These are phyloP conservation scores for Isoetes engelmannii DNA, from an alignment of 83 land plant species.

Conservation along the genomic window DNA sequence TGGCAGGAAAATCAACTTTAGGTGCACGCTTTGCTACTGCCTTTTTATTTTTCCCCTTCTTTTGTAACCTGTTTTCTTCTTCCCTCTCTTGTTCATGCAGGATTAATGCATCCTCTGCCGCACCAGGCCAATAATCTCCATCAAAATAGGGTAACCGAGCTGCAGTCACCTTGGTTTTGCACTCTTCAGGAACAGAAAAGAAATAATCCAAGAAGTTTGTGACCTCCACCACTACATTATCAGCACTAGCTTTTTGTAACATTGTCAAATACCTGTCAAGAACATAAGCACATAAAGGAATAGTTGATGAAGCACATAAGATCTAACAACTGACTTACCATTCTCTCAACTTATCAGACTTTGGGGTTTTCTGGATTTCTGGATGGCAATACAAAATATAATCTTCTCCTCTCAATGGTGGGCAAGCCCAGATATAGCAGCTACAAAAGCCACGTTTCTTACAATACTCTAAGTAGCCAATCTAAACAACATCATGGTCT, in stretches of 20 bases:
- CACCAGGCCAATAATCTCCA: slow-evolving; percentile 99
- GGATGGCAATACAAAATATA: slow-evolving; percentile 98
- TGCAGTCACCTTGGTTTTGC: slow-evolving; percentile 88
- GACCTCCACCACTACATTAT: slow-evolving; percentile 75
- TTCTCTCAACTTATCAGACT: slow-evolving; percentile 91
- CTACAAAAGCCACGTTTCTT: slow-evolving; percentile 92
- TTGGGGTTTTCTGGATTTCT: slow-evolving; percentile 98
- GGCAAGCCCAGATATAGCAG: slow-evolving; percentile 99
- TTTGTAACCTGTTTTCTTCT: slow-evolving; percentile 61
- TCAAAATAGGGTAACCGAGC: slow-evolving; percentile 96
- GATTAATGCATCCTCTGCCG: slow-evolving; percentile 90
- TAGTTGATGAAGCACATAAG: not conserved
- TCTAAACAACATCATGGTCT: slow-evolving; percentile 37
- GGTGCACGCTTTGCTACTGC: slow-evolving; percentile 72
- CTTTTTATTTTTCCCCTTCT: slow-evolving; percentile 78
- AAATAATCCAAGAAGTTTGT: slow-evolving; percentile 91
- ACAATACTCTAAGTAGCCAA: slow-evolving; percentile 95
- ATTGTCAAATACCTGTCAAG: slow-evolving; percentile 75
- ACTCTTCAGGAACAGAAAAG: slow-evolving; percentile 66
- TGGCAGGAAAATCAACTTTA: slow-evolving; percentile 72
- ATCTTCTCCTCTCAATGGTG: slow-evolving; percentile 97
- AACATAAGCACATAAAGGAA: not conserved
- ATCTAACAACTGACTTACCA: slow-evolving; percentile 44
- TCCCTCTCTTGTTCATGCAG: slow-evolving; percentile 72
- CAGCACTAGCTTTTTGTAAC: slow-evolving; percentile 76